Evolutionary conservation across 306 rosid species (phyloP).

Genomic region (Calophaca sinica): DNA sequence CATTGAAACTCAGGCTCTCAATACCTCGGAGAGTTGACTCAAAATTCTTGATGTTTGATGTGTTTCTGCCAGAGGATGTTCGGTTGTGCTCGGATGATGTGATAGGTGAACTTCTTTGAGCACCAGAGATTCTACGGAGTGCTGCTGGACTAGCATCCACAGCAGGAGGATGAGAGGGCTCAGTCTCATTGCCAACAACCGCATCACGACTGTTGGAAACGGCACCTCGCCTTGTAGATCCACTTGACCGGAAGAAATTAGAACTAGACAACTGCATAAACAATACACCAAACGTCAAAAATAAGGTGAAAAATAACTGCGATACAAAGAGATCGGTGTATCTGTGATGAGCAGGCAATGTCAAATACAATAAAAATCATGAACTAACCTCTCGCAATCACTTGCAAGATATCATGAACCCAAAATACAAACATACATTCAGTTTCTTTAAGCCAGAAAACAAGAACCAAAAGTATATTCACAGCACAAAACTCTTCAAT

Average conservation of each 20-base stretch:
- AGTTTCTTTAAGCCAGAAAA: slow-evolving; percentile 39
- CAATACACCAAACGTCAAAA: slow-evolving; percentile 27
- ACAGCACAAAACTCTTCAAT: slow-evolving; percentile 19
- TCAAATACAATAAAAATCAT: slow-evolving; percentile 22
- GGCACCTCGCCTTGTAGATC: slow-evolving; percentile 82
- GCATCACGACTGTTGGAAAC: slow-evolving; percentile 79
- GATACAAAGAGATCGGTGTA: neutral
- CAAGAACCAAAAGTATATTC: slow-evolving; percentile 8
- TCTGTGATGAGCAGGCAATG: neutral
- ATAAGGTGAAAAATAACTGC: slow-evolving; percentile 32
- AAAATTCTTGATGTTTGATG: slow-evolving; percentile 65
- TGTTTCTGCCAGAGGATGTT: slow-evolving; percentile 64
- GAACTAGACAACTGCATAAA: slow-evolving; percentile 70
- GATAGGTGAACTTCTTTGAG: slow-evolving; percentile 72
- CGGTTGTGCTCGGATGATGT: slow-evolving; percentile 70
- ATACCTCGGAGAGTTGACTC: slow-evolving; percentile 86
- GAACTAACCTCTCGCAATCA: slow-evolving; percentile 17
- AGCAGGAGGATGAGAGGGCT: slow-evolving; percentile 59
- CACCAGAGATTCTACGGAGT: slow-evolving; percentile 62
- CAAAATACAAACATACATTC: neutral
- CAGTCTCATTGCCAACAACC: slow-evolving; percentile 60
- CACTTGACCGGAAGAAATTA: slow-evolving; percentile 67
- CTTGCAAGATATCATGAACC: slow-evolving; percentile 14
- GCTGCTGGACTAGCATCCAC: slow-evolving; percentile 62
- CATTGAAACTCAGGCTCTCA: slow-evolving; percentile 81